phyloP scores from a whole-genome alignment of 2,329 filamentous ascomycete species.

The Exophiala sp. region DNA sequence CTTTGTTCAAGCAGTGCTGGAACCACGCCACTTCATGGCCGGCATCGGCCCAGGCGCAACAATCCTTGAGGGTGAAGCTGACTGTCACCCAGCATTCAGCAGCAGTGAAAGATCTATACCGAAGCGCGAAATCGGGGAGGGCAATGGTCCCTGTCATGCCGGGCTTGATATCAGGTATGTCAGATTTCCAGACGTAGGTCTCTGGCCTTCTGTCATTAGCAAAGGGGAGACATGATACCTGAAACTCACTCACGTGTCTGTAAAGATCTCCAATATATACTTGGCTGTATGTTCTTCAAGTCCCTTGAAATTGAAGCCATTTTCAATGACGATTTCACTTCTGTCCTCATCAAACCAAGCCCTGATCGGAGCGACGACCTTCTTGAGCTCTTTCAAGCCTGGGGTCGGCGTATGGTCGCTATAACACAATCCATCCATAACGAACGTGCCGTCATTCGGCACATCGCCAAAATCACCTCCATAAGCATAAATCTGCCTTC shows the following conservation, averaged over 20 bases:
- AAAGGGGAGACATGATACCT: neutral
- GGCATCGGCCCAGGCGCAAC: conserved; percentile 20
- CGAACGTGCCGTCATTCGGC: conserved; percentile 60
- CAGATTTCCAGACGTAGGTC: conserved; percentile 13
- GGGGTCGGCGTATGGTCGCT: conserved; percentile 56
- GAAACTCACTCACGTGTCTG: conserved; percentile 37
- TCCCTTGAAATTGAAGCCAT: conserved; percentile 21
- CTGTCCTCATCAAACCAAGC: conserved; percentile 47
- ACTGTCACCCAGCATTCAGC: conserved; percentile 21
- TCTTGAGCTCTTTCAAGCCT: conserved; percentile 56
- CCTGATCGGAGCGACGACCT: conserved; percentile 55
- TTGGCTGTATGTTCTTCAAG: conserved; percentile 19
- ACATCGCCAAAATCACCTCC: conserved; percentile 61
- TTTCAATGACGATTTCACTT: conserved; percentile 39
- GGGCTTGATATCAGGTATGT: conserved; percentile 13
- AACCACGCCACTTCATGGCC: conserved; percentile 23
- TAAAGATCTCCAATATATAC: conserved; percentile 46
- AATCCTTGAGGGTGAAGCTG: conserved; percentile 11
- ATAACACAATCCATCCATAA: conserved; percentile 59
- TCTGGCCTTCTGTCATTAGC: conserved; percentile 2
- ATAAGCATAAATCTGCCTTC: conserved; percentile 54
- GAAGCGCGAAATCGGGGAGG: conserved; percentile 14
- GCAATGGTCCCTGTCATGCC: conserved; percentile 30
- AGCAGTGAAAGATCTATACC: neutral
- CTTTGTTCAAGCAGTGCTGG: conserved; percentile 10